These are phyloP conservation scores for Zygoascus hellenicus DNA, from an alignment of 1,139 yeast genomes.

Conservation along the genomic window DNA sequence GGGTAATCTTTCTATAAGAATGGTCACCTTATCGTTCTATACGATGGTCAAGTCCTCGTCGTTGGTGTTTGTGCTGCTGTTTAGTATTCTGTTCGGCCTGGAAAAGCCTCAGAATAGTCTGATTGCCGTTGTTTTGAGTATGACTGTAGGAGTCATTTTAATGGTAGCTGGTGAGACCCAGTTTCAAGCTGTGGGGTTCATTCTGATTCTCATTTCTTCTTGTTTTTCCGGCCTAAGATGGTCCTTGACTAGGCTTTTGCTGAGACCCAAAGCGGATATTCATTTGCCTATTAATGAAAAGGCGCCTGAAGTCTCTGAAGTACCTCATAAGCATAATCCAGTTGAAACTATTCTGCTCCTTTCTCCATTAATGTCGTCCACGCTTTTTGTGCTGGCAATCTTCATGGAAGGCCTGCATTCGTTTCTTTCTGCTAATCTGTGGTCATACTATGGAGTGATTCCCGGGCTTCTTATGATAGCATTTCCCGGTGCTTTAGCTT, in stretches of 20 bases:
- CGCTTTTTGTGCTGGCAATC: conserved; percentile 56
- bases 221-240: conserved; percentile 86
- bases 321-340: conserved; percentile 45
- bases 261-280: conserved; percentile 4
- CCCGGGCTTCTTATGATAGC: conserved; percentile 54
- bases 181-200: conserved; percentile 49
- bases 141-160: conserved; percentile 78
- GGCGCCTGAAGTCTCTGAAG: neutral
- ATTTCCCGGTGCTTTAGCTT: conserved; percentile 82
- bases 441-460: conserved; percentile 53
- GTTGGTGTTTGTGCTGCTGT: conserved; percentile 77
- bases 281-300: neutral
- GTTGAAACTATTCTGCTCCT: conserved; percentile 75
- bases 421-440: conserved; percentile 51
- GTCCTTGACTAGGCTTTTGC: conserved; percentile 84
- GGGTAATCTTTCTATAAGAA: conserved; percentile 76
- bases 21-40: conserved; percentile 75
- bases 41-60: conserved; percentile 91
- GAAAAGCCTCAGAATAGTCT: conserved; percentile 68
- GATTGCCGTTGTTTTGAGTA: conserved; percentile 60
- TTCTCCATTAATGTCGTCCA: conserved; percentile 74
- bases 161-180: conserved; percentile 63
- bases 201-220: conserved; percentile 70
- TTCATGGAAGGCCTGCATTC: conserved; percentile 58
- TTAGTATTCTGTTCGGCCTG: conserved; percentile 73